Base-by-base conservation (phyloP, 148 eudicot genomes). In the Rhododendron vialii region DNA sequence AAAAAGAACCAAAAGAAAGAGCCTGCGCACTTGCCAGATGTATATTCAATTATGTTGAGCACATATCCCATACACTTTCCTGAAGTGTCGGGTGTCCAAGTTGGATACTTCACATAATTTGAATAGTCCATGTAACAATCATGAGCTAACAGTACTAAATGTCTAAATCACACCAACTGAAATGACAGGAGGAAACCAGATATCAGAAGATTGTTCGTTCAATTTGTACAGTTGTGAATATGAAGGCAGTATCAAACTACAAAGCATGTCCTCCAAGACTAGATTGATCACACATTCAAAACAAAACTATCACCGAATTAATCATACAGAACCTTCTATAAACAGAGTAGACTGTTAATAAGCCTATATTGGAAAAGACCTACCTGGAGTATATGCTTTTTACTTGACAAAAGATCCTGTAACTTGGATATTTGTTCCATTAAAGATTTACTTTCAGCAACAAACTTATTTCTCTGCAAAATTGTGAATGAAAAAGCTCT, bases 341-440 rank as follows among this genome's bases (percentile, higher is more conserved):
- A 74, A 38, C 61, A 33, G 28, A 50, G 18, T 14, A 71, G 38
- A 12, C 76, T 33, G 38, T 11, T 30, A 20, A 26, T 13, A 61
- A 35, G 45, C 85, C 22, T 78, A 55, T 83, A 75, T 20, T 45
- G 61, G 80, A 84, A 71, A 76, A 57, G 50, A 24, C 74, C 51
- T 91, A 97, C 99, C 99, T 94, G 94, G 82, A 94, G 94, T 84
- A 97, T 94, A 79, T 91, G 89, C 78, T 90, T 91, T 92, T 92
- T 95, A 94, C 96, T 95, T 17, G 98, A 93, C 69, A 97, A 87
- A 79, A 97, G 95, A 77, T 95, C 92, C 91, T 93, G 93, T 71
- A 95, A 90, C 90, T 84, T 93, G 84, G 92, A 91, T 84, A 97
- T 94, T 89, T 97, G 96, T 84, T 91, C 94, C 88, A 61, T 87